Conservation (phyloP, 805 yeast species). For the Candida alai region DNA sequence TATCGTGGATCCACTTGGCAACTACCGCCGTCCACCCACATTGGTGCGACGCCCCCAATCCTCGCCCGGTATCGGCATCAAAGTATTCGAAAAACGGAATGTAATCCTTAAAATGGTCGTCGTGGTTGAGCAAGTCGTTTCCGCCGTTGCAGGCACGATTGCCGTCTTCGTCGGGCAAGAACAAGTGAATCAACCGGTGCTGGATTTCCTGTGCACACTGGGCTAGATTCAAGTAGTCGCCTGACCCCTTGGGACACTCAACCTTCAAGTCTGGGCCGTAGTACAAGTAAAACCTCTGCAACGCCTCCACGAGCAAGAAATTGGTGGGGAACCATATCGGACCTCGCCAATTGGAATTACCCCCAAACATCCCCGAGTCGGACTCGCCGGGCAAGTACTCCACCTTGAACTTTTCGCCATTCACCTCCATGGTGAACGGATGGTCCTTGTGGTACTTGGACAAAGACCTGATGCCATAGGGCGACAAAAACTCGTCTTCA, state of each 20-base stretch:
- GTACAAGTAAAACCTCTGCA: slow-evolving; percentile 82
- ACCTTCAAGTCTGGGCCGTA: slow-evolving; percentile 83
- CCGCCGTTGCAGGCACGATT: slow-evolving; percentile 79
- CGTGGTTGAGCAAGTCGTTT: slow-evolving; percentile 48
- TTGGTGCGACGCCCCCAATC: slow-evolving; percentile 90
- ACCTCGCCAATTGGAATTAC: slow-evolving; percentile 96
- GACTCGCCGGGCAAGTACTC: slow-evolving; percentile 84
- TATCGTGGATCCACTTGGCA: slow-evolving; percentile 87
- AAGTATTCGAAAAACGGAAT: slow-evolving; percentile 84
- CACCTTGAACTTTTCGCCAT: slow-evolving; percentile 68
- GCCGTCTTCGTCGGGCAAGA: slow-evolving; percentile 62
- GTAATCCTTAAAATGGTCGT: slow-evolving; percentile 68
- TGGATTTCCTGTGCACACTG: slow-evolving; percentile 89
- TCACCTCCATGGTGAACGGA: slow-evolving; percentile 81
- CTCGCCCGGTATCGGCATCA: slow-evolving; percentile 93
- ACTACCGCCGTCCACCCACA: slow-evolving; percentile 96
- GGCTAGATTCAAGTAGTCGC: slow-evolving; percentile 70
- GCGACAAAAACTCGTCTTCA: slow-evolving; percentile 80
- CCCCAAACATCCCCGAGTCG: slow-evolving; percentile 92
- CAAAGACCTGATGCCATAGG: slow-evolving; percentile 81
- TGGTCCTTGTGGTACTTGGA: slow-evolving; percentile 81
- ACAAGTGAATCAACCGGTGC: slow-evolving; percentile 76
- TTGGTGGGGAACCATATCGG: slow-evolving; percentile 97
- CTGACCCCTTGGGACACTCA: slow-evolving; percentile 85
- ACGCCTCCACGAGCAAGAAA: slow-evolving; percentile 78